A percentile compares a stretch with the other conserved stretches of the same genome.
These are phyloP conservation scores for Eucalyptus microcorys DNA, from an alignment of 345 rosid genomes.

Conservation along the genomic window DNA sequence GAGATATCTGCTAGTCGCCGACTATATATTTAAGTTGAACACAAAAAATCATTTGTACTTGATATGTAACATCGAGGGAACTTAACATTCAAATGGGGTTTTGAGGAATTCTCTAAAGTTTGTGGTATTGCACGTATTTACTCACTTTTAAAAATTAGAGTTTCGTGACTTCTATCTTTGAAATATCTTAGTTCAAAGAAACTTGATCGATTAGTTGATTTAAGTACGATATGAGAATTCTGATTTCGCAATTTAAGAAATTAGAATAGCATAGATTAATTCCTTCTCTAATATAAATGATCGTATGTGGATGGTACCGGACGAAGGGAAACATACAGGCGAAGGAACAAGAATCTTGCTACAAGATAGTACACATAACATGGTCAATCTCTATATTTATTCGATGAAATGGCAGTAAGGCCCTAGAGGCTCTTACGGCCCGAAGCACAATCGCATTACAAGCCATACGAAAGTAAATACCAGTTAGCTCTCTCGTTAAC, in stretches of 20 bases:
- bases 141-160: too few species aligned
- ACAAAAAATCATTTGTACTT: neutral
- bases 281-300: neutral
- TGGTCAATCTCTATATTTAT: neutral
- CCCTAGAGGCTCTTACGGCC: neutral
- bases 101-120: too few species aligned
- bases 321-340: neutral
- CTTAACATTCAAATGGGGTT: neutral
- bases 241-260: accelerated
- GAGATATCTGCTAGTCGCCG: neutral
- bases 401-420: neutral
- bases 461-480: neutral
- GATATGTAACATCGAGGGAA: neutral
- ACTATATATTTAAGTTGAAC: accelerated
- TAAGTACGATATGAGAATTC: too few species aligned
- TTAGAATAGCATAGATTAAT: neutral
- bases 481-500: neutral
- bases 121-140: neutral
- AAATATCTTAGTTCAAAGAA: neutral
- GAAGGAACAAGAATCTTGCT: neutral
- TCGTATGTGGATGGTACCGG: neutral
- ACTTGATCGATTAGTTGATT: accelerated
- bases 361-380: neutral
- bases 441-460: neutral
- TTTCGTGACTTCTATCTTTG: too few species aligned